Evolutionary conservation across 768 basidiomycete species (phyloP).

Genomic region (Suillus americanus): DNA sequence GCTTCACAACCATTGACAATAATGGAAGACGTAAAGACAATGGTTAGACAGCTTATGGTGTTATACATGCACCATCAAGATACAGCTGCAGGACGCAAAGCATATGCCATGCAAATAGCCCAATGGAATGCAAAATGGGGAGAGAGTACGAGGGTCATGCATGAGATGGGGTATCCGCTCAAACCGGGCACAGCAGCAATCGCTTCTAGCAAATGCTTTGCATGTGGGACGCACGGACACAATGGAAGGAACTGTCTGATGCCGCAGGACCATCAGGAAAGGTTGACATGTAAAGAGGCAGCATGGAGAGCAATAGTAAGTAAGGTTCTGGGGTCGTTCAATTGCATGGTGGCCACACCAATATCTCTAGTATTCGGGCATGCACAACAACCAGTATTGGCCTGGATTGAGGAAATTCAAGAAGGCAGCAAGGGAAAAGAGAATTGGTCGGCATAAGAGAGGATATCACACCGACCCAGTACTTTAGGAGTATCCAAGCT

Average conservation of each 20-base stretch:
- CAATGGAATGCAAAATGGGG: too few species aligned
- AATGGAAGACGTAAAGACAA: neutral
- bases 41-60: neutral
- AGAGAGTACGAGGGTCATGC: too few species aligned
- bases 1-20: accelerated
- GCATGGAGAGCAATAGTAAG: neutral
- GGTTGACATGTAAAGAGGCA: neutral
- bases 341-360: neutral
- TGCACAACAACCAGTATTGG: neutral
- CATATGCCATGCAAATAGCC: too few species aligned
- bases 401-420: neutral
- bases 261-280: neutral
- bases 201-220: too few species aligned
- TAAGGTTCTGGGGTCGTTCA: neutral
- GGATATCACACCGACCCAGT: neutral
- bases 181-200: too few species aligned
- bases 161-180: too few species aligned
- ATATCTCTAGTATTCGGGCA: neutral
- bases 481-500: neutral
- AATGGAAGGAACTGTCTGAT: neutral
- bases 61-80: too few species aligned
- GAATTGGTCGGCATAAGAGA: neutral
- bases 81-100: too few species aligned
- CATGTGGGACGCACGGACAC: neutral
- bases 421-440: neutral